Percentiles rank a stretch among this genome's conserved stretches.
Evolutionary conservation across 129 eudicot species (phyloP).

Genomic region (Solidago caesia): DNA sequence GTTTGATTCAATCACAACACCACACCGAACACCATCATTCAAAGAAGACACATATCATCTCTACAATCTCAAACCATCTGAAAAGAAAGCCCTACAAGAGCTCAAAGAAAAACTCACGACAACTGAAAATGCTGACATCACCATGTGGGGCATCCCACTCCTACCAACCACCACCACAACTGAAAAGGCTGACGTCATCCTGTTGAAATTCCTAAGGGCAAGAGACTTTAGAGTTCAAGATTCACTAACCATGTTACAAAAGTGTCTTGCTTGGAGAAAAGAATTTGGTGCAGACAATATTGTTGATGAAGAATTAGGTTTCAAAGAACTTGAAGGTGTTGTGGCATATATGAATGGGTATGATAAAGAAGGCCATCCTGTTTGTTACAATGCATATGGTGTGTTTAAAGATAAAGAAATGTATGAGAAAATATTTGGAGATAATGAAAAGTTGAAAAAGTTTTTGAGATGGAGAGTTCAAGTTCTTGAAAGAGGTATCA

Average conservation of each 20-base stretch:
- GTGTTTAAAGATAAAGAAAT: slow-evolving; percentile 75
- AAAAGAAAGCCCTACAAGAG: slow-evolving; percentile 61
- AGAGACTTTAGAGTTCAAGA: slow-evolving; percentile 78
- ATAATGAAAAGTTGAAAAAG: slow-evolving; percentile 62
- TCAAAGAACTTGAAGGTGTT: slow-evolving; percentile 78
- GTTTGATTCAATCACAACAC: slow-evolving; percentile 43
- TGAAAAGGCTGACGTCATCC: slow-evolving; percentile 72
- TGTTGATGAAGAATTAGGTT: slow-evolving; percentile 80
- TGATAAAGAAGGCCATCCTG: slow-evolving; percentile 86
- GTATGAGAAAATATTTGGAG: slow-evolving; percentile 81
- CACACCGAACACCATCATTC: slow-evolving; percentile 67
- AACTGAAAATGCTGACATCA: slow-evolving; percentile 28
- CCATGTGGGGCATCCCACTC: slow-evolving; percentile 82
- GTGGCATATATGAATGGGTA: slow-evolving; percentile 90
- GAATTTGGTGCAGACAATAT: slow-evolving; percentile 74
- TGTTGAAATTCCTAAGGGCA: slow-evolving; percentile 79
- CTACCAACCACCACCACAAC: slow-evolving; percentile 21
- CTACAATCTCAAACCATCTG: slow-evolving; percentile 69
- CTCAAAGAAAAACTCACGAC: slow-evolving; percentile 57
- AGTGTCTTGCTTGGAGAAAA: slow-evolving; percentile 67
- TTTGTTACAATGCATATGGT: slow-evolving; percentile 93
- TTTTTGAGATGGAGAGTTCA: slow-evolving; percentile 97
- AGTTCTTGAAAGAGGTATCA: slow-evolving; percentile 84
- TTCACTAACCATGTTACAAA: slow-evolving; percentile 62
- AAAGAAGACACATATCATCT: slow-evolving; percentile 89